Conservation (phyloP, 75 land plant species). For the Pinus taeda region DNA sequence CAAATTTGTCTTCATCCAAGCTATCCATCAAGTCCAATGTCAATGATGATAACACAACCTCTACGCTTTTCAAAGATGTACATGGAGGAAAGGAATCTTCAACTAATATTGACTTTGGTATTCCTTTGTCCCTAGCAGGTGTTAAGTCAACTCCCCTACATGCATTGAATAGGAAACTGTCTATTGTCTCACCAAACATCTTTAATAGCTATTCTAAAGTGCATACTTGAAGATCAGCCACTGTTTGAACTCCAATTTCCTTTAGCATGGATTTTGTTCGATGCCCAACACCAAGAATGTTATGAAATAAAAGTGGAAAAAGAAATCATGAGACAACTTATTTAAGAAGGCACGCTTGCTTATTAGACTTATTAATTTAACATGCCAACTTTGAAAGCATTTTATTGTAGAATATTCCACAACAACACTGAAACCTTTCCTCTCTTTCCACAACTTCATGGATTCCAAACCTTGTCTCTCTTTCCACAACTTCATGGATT, state of each 20-base stretch:
- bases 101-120: conserved; percentile 33
- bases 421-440: conserved; percentile 16
- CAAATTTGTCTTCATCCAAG: too few species aligned
- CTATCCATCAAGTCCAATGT: too few species aligned
- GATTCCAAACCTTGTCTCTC: too few species aligned
- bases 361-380: conserved; percentile 36
- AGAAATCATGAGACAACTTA: conserved; percentile 30
- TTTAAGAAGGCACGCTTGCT: conserved; percentile 28
- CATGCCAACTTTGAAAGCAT: conserved; percentile 43
- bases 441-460: too few species aligned
- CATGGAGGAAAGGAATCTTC: conserved; percentile 46
- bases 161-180: conserved; percentile 16
- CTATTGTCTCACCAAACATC: conserved; percentile 7
- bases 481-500: too few species aligned
- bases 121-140: conserved; percentile 38
- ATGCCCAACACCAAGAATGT: conserved; percentile 41
- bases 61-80: conserved; percentile 15
- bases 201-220: conserved; percentile 15
- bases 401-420: conserved; percentile 41
- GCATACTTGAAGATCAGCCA: neutral
- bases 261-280: conserved; percentile 24
- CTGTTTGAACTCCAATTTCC: conserved; percentile 27
- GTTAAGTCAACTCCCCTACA: conserved; percentile 28
- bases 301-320: conserved; percentile 20
- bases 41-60: too few species aligned